A percentile compares a stretch with the other conserved stretches of the same genome.
These are phyloP conservation scores for Euphorbia pulcherrima DNA, from an alignment of 345 rosid genomes.

Conservation along the genomic window DNA sequence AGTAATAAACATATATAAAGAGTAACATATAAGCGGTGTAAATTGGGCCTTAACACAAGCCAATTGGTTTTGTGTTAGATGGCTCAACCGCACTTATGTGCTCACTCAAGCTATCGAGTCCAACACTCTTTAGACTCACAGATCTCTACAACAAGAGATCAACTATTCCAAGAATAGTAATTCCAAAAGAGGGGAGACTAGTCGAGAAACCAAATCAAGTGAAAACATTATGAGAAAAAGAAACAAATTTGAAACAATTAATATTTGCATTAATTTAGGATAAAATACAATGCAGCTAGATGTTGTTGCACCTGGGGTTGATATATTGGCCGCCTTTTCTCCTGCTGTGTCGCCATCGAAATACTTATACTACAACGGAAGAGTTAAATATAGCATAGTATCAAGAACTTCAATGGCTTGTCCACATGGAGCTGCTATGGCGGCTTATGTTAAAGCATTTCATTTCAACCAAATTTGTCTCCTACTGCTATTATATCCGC, in stretches of 20 bases:
- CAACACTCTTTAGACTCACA: too few relatives aligned
- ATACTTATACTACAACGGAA: neutral
- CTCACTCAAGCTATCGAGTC: too few relatives aligned
- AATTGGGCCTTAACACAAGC: too few relatives aligned
- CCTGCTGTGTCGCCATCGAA: conserved; percentile 8
- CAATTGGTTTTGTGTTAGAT: too few relatives aligned
- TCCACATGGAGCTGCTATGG: conserved; percentile 17
- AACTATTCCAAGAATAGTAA: neutral
- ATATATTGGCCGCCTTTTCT: conserved; percentile 15
- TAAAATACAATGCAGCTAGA: conserved; percentile 1
- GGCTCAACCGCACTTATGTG: too few relatives aligned
- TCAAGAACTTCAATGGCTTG: conserved; percentile 17
- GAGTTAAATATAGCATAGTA: conserved; percentile 2
- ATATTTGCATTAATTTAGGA: neutral
- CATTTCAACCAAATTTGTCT: conserved; percentile 19
- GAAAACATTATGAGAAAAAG: too few relatives aligned
- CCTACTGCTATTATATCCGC: conserved; percentile 13
- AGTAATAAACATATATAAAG: too few relatives aligned
- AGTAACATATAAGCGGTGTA: too few relatives aligned
- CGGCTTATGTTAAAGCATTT: conserved; percentile 8
- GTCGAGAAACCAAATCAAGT: too few relatives aligned
- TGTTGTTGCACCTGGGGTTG: conserved; percentile 10
- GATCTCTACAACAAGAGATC: too few relatives aligned
- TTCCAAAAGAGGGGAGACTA: too few relatives aligned
- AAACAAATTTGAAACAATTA: too few relatives aligned